phyloP scores from a whole-genome alignment of 768 basidiomycete species.

The Suillus tomentosus region DNA sequence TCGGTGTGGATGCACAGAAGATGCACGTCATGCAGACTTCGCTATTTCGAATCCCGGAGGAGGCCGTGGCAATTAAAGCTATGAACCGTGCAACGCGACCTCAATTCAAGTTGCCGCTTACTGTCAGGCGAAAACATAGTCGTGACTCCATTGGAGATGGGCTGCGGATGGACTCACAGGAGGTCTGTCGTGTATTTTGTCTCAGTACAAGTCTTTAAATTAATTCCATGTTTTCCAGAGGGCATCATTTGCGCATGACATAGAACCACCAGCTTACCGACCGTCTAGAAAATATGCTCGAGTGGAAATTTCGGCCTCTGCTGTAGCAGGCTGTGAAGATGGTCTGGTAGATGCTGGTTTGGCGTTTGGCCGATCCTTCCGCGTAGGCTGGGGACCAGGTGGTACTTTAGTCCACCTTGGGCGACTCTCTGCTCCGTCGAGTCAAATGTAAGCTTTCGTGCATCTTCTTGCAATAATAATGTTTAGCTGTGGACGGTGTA shows the following conservation, averaged over 20 bases:
- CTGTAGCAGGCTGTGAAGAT: constrained; percentile 64
- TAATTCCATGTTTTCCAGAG: constrained; percentile 46
- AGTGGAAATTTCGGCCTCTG: constrained; percentile 68
- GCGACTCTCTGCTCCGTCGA: constrained; percentile 61
- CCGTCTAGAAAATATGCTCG: constrained; percentile 83
- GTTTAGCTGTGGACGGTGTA: constrained; percentile 13
- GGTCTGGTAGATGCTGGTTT: constrained; percentile 80
- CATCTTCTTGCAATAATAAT: constrained; percentile 5
- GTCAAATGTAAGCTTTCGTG: constrained; percentile 49
- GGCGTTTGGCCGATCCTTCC: constrained; percentile 82
- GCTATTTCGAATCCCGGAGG: constrained; percentile 77
- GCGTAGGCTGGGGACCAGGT: constrained; percentile 87
- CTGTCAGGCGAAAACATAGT: constrained; percentile 67
- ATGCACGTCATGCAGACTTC: constrained; percentile 94
- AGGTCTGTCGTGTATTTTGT: constrained; percentile 43
- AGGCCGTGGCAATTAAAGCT: constrained; percentile 64
- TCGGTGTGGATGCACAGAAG: constrained; percentile 82
- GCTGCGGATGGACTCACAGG: constrained; percentile 57
- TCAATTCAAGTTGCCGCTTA: constrained; percentile 38
- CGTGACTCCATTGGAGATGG: constrained; percentile 79
- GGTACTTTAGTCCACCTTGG: constrained; percentile 79
- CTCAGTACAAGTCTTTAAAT: constrained; percentile 1
- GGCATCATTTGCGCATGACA: constrained; percentile 75
- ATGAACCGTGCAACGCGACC: constrained; percentile 44
- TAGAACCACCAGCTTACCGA: constrained; percentile 64